Evolutionary conservation across 176 grass and related monocot genomes (phyloP).

Genomic region (Olyra latifolia): DNA sequence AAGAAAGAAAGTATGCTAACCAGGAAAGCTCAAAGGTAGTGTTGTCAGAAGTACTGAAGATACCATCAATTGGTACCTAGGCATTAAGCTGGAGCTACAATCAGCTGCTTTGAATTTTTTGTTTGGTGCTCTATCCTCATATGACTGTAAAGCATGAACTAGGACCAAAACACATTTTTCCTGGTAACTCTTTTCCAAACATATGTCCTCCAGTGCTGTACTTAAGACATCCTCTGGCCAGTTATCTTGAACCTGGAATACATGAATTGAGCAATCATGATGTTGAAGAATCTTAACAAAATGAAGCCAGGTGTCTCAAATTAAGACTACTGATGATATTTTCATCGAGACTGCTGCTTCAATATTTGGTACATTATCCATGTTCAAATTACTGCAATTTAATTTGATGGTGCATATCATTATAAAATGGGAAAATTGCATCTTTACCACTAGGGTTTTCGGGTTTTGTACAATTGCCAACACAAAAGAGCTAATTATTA

Average conservation of each 20-base stretch:
- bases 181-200: constrained; percentile 77
- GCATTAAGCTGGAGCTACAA: constrained; percentile 66
- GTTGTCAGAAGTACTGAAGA: constrained; percentile 94
- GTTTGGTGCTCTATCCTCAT: constrained; percentile 47
- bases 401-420: neutral
- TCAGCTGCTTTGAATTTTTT: constrained; percentile 39
- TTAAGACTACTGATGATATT: constrained; percentile 6
- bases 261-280: constrained; percentile 7
- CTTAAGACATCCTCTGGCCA: constrained; percentile 78
- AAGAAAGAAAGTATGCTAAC: constrained; percentile 38
- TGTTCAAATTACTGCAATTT: neutral
- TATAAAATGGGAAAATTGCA: neutral
- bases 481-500: too few relatives aligned
- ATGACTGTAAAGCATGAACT: constrained; percentile 61
- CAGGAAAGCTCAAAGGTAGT: constrained; percentile 83
- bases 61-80: constrained; percentile 89
- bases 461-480: too few relatives aligned
- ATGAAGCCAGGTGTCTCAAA: neutral
- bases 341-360: neutral
- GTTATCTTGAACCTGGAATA: constrained; percentile 59
- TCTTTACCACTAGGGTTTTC: too few relatives aligned
- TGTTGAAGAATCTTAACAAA: constrained; percentile 10
- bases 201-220: constrained; percentile 81
- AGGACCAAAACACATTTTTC: constrained; percentile 84
- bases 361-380: neutral